Conservation (phyloP, 768 basidiomycete species). For the Panaeolus papilionaceus region DNA sequence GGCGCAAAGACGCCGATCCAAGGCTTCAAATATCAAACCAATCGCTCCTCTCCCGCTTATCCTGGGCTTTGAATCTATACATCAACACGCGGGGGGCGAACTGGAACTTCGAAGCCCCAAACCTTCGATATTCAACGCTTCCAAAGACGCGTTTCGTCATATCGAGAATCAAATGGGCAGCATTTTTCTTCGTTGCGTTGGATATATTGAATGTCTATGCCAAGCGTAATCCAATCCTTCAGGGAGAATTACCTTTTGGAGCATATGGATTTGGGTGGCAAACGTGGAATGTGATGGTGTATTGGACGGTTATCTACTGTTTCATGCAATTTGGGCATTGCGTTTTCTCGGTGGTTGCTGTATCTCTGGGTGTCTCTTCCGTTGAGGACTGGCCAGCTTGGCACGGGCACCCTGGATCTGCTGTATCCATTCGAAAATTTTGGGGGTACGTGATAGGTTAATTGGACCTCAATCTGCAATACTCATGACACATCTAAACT, state of each 20-base stretch:
- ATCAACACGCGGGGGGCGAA: conserved; percentile 16
- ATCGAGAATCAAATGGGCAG: neutral
- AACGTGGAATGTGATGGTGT: conserved; percentile 20
- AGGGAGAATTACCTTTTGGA: conserved; percentile 7
- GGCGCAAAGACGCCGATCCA: conserved; percentile 15
- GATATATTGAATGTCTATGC: conserved; percentile 13
- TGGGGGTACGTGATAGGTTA: conserved; percentile 42
- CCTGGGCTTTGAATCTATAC: conserved; percentile 16
- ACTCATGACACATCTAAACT: conserved; percentile 29
- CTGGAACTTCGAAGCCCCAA: conserved; percentile 20
- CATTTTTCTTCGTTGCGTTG: neutral
- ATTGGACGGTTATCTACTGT: conserved; percentile 15
- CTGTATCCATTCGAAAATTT: conserved; percentile 42
- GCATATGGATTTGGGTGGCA: conserved; percentile 17
- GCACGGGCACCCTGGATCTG: conserved; percentile 37
- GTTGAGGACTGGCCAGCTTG: conserved; percentile 44
- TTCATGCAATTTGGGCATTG: conserved; percentile 22
- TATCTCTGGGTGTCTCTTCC: conserved; percentile 31
- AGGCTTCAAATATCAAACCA: neutral
- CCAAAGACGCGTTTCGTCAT: conserved; percentile 14
- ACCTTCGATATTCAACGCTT: conserved; percentile 13
- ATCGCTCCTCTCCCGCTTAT: neutral
- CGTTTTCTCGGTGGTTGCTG: conserved; percentile 21
- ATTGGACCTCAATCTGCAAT: neutral
- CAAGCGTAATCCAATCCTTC: conserved; percentile 14